These are phyloP conservation scores for Ilyonectria destructans DNA, from an alignment of 2,329 filamentous ascomycete genomes.

Conservation along the genomic window DNA sequence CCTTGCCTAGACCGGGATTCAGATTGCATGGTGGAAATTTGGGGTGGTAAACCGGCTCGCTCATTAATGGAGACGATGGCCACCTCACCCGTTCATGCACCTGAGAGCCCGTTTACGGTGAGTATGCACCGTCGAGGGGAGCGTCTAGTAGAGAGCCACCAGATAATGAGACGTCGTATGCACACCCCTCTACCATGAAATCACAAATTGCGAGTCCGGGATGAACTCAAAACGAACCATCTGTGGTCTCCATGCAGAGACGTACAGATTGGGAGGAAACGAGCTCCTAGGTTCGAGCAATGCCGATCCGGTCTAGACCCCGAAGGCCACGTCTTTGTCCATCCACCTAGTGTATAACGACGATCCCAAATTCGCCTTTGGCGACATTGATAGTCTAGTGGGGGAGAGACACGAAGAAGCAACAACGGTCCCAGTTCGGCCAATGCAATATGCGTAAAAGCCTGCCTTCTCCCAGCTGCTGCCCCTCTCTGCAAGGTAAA, in stretches of 20 bases:
- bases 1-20: constrained; percentile 13
- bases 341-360: not conserved
- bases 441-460: not conserved
- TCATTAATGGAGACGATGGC: constrained; percentile 2
- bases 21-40: constrained; percentile 37
- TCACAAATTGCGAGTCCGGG: not conserved
- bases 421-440: not conserved
- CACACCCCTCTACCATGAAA: constrained; percentile 19
- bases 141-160: not conserved
- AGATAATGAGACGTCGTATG: constrained; percentile 21
- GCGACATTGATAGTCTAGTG: not conserved
- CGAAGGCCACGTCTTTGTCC: not conserved
- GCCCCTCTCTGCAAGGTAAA: not conserved
- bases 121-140: constrained; percentile 6
- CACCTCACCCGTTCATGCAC: constrained; percentile 31
- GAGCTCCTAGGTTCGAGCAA: not conserved
- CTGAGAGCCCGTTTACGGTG: constrained; percentile 16
- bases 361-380: not conserved
- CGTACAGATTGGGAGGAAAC: not conserved
- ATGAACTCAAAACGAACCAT: not conserved
- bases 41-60: constrained; percentile 32
- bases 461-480: not conserved
- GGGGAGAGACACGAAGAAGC: not conserved
- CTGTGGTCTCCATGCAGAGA: not conserved
- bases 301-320: not conserved